Percentiles rank a stretch among this genome's conserved stretches.
These are phyloP conservation scores for Fibroporia radiculosa DNA, from an alignment of 768 basidiomycete species.

Conservation along the genomic window DNA sequence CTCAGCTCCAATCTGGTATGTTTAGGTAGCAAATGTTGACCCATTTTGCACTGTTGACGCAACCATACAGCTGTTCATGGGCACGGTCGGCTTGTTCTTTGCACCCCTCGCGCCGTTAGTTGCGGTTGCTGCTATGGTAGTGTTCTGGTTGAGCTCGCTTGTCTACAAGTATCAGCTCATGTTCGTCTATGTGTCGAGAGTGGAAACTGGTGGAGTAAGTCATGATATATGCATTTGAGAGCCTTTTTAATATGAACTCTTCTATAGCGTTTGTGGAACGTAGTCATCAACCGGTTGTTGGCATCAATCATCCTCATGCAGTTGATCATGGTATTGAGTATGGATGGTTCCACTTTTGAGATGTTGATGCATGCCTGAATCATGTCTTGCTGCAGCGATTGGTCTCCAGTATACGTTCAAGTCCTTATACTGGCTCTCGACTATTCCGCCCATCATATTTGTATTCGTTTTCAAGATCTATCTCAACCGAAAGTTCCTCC, in stretches of 20 bases:
- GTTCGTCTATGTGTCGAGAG: conserved; percentile 84
- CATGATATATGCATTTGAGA: not conserved
- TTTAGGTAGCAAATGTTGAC: conserved; percentile 8
- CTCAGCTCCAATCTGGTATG: conserved; percentile 10
- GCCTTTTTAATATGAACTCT: not conserved
- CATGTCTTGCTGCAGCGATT: conserved; percentile 45
- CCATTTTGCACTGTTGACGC: not conserved
- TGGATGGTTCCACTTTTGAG: conserved; percentile 11
- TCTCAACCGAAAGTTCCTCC: conserved; percentile 58
- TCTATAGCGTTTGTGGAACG: conserved; percentile 82
- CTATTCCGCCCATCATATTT: conserved; percentile 81
- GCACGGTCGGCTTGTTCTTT: conserved; percentile 88
- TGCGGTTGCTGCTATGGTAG: conserved; percentile 68
- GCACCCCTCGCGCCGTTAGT: conserved; percentile 93
- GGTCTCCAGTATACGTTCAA: conserved; percentile 70
- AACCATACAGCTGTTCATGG: conserved; percentile 91
- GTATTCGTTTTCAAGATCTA: conserved; percentile 81
- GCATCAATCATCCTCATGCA: conserved; percentile 83
- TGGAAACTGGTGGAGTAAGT: conserved; percentile 90
- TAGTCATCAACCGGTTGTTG: conserved; percentile 84
- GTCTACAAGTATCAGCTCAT: conserved; percentile 97
- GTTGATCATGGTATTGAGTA: conserved; percentile 77
- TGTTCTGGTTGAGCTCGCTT: conserved; percentile 83
- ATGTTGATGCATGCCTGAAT: not conserved
- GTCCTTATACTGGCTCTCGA: conserved; percentile 72